phyloP scores from a whole-genome alignment of 345 rosid species.

The Streptanthus diversifolius region DNA sequence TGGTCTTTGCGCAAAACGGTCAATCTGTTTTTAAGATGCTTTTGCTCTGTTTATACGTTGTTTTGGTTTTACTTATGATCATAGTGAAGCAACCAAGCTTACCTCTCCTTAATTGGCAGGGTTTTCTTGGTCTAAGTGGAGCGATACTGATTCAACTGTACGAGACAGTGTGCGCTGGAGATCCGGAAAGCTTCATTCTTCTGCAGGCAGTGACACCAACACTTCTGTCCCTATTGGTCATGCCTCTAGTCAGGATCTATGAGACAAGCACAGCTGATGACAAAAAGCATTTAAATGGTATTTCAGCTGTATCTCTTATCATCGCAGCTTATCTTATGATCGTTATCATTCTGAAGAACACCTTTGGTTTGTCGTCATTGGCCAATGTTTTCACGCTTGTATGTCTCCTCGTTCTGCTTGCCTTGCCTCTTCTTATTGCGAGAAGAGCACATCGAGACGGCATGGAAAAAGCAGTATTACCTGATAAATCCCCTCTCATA shows the following conservation, averaged over 20 bases:
- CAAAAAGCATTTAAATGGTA: slow-evolving; percentile 66
- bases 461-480: slow-evolving; percentile 5
- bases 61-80: not conserved
- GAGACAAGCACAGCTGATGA: slow-evolving; percentile 46
- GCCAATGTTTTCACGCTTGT: slow-evolving; percentile 42
- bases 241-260: slow-evolving; percentile 59
- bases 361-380: slow-evolving; percentile 47
- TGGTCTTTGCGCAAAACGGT: not conserved
- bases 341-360: slow-evolving; percentile 52
- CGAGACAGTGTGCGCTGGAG: slow-evolving; percentile 50
- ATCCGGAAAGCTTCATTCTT: slow-evolving; percentile 61
- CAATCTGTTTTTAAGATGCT: not conserved
- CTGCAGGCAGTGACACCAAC: slow-evolving; percentile 65
- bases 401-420: slow-evolving; percentile 49
- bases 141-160: slow-evolving; percentile 74
- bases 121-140: slow-evolving; percentile 87
- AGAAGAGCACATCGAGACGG: slow-evolving; percentile 49
- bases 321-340: slow-evolving; percentile 74
- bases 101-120: slow-evolving; percentile 42
- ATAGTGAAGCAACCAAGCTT: not conserved
- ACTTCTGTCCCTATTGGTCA: slow-evolving; percentile 53
- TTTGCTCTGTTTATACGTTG: not conserved
- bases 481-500: slow-evolving; percentile 26
- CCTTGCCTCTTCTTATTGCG: slow-evolving; percentile 57
- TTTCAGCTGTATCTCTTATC: slow-evolving; percentile 58